Evolutionary conservation across 139 green algal genomes (phyloP), one percentile per base, ranked within the genome.

Genomic region (Ostreobium quekettii): DNA sequence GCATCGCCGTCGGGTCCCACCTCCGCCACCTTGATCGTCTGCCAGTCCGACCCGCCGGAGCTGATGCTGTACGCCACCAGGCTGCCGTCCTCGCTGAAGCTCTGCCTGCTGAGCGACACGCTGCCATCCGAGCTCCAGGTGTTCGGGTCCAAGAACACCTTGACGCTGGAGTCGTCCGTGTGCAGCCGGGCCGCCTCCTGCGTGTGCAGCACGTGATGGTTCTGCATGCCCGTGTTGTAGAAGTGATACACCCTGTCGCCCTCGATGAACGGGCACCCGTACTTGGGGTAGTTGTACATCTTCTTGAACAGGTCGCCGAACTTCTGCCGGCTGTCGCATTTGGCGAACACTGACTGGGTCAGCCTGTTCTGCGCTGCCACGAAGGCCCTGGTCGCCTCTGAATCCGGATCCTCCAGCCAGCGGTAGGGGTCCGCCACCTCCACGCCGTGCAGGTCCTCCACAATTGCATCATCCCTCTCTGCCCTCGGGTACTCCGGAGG

Each of bases 111-210:
- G 4, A 85, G 66, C 2, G 80, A 70, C 39, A 84, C 75, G 6
- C 86, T 95, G 66, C 89, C 89, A 66, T 95, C 88, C 8, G 69
- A 69, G 5, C 67, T 83, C 4, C 95, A 80, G 1, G 70, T 83
- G 85, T 97, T 97, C 66, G 91, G 91, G 81, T 97, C 89, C 8
- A 97, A 70, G n/a, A 97, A 76, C 24, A 93, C 65, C 3, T 49
- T 61, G 0, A 77, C 58, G 46, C 85, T 69, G 19, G 33, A 71
- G 0, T 86, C 78, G 36, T 89, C 72, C n/a, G n/a, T n/a, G n/a
- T n/a, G n/a, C n/a, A n/a, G n/a, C n/a, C n/a, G n/a, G n/a, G n/a
- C n/a, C 24, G 42, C 65, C 1, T 62, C 65, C 71, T 87, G 80
- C 29, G 67, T 84, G 74, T 91, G 95, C 28, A 96, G 59, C 31